Base-by-base conservation (phyloP, 345 rosid species). In the Camelina neglecta region DNA sequence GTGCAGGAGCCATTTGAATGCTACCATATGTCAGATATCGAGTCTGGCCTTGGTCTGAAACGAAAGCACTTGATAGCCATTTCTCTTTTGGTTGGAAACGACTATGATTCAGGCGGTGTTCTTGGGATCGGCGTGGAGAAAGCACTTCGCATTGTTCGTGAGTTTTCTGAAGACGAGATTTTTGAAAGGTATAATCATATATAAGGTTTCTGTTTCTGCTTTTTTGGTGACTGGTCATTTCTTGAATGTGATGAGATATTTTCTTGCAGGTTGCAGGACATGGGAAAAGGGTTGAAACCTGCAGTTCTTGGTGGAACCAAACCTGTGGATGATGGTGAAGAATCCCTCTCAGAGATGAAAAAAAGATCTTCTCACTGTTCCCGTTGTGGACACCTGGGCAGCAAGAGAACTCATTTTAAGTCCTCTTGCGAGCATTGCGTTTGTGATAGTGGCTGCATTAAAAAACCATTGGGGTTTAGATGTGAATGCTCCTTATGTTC, bases 331-430 rank as follows among this genome's bases (percentile, higher is more conserved):
- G 82, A 67, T 69, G 80, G 76, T 65, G 79, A 39, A 26, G 67
- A 64, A 73, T 38, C 73, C 67, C 23, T 44, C 71, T 76, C 83
- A 38, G 79, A 82, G 72, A 83, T 63, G 78, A 76, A 67, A 16
- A 76, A 50, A 39, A 84, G 83, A 81, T 50, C 71, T 73, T 81
- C 89, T 78, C 99, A 95, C 78, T 92, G 98, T 66, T 88, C 97
- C 56, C 81, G 86, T 59, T 90, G 99, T 82, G 98, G 99, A 71
- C 99, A 95, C 82, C 94, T 91, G 2, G 93, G 97, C 24, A 87
- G 76, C 79, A 90, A 88, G 80, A 87, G 69, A 79, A 81, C 67
- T 31, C 99, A 95, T 80, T 71, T 81, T 36, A 87, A 82, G 82
- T 74, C 83, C 53, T 86, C 86, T 64, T 95, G 99, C 69, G 82